Conservation (phyloP, 306 rosid genomes). For the Acacia acuminata region DNA sequence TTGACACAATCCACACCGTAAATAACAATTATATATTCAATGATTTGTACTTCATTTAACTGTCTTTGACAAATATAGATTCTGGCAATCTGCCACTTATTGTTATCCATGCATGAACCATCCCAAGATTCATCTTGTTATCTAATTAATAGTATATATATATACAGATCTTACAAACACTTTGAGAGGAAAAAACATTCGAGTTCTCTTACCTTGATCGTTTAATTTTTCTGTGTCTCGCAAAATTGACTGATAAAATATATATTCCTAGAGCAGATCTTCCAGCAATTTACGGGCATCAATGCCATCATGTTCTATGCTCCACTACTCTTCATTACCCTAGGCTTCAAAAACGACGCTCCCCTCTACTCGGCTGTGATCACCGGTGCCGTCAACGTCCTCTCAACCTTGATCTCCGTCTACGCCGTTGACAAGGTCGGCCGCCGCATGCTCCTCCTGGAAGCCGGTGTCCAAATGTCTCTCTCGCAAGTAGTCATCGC, state of each 20-base stretch:
- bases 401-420: slow-evolving; percentile 73
- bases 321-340: slow-evolving; percentile 67
- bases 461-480: slow-evolving; percentile 92
- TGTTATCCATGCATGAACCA: not conserved
- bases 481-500: slow-evolving; percentile 72
- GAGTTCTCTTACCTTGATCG: not conserved
- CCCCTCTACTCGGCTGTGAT: slow-evolving; percentile 83
- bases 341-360: slow-evolving; percentile 80
- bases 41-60: no score
- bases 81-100: not conserved
- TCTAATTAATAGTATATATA: not conserved
- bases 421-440: slow-evolving; percentile 82
- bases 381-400: slow-evolving; percentile 80
- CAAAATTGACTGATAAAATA: not conserved
- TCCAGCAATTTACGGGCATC: slow-evolving; percentile 91
- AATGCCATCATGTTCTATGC: slow-evolving; percentile 95
- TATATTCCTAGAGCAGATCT: slow-evolving; percentile 49
- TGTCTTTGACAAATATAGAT: no score
- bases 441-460: slow-evolving; percentile 69
- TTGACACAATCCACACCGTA: no score
- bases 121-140: not conserved
- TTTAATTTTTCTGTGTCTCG: not conserved
- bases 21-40: no score
- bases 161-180: not conserved
- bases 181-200: not conserved